A percentile compares a stretch with the other conserved stretches of the same genome.
Conservation (phyloP, 345 rosid genomes). For the Eucalyptus virginea region DNA sequence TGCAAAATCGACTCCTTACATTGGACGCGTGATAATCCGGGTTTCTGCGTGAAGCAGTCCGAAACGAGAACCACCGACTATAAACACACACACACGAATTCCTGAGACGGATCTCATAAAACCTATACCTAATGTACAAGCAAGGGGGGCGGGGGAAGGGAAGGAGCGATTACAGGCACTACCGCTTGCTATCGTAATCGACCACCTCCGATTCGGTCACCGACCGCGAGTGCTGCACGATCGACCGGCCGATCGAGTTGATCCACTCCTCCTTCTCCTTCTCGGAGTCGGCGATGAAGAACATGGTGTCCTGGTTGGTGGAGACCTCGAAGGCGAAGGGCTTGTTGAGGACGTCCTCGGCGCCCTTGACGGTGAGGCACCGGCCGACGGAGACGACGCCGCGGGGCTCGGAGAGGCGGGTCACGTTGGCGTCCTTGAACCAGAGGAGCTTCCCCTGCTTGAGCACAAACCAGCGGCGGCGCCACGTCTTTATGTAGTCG, state of each 20-base stretch:
- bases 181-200: slow-evolving; percentile 34
- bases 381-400: slow-evolving; percentile 53
- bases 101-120: neutral
- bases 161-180: neutral
- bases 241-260: slow-evolving; percentile 77
- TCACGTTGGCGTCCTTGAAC: slow-evolving; percentile 56
- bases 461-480: slow-evolving; percentile 78
- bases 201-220: slow-evolving; percentile 77
- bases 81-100: neutral
- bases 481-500: slow-evolving; percentile 82
- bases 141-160: neutral
- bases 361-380: slow-evolving; percentile 83
- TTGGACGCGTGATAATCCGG: neutral
- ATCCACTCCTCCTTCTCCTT: slow-evolving; percentile 92
- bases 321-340: slow-evolving; percentile 73
- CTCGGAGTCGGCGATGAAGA: slow-evolving; percentile 66
- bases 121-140: neutral
- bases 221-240: slow-evolving; percentile 72
- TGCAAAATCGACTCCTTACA: neutral
- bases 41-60: neutral
- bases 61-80: neutral
- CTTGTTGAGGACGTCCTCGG: slow-evolving; percentile 67
- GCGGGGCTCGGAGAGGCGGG: slow-evolving; percentile 51
- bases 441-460: slow-evolving; percentile 78
- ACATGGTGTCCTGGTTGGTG: slow-evolving; percentile 47